Conservation (phyloP, 73 alveolate genomes). For the Halteria grandinella region DNA sequence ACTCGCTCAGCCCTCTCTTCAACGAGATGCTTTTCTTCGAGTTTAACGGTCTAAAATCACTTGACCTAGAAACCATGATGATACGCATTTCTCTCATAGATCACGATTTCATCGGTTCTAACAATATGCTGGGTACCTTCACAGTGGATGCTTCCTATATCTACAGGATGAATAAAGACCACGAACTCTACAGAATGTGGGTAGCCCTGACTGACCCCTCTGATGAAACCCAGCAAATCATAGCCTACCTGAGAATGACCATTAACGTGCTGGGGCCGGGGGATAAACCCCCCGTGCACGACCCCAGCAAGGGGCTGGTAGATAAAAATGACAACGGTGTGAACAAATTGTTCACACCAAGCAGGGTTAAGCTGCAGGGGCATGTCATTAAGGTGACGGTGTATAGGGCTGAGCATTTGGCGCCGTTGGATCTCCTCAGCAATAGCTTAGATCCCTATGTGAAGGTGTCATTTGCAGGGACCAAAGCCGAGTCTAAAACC, state of each 20-base stretch:
- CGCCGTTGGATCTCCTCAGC: constrained; percentile 68
- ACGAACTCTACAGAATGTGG: constrained; percentile 80
- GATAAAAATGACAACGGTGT: constrained; percentile 57
- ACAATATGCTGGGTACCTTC: constrained; percentile 50
- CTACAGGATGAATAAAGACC: constrained; percentile 70
- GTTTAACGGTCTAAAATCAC: constrained; percentile 4
- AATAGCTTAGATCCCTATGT: constrained; percentile 77
- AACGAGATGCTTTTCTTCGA: constrained; percentile 59
- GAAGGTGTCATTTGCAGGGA: constrained; percentile 67
- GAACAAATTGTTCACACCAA: constrained; percentile 55
- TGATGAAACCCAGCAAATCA: constrained; percentile 74
- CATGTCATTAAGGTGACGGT: constrained; percentile 52
- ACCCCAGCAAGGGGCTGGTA: constrained; percentile 60
- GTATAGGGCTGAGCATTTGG: constrained; percentile 74
- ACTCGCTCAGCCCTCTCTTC: constrained; percentile 49
- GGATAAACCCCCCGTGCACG: constrained; percentile 84
- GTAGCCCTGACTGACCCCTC: constrained; percentile 74
- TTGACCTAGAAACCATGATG: constrained; percentile 56
- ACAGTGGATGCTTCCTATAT: constrained; percentile 58
- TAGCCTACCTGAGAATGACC: constrained; percentile 66
- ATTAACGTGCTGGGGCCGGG: constrained; percentile 83
- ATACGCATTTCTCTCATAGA: constrained; percentile 41
- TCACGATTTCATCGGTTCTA: constrained; percentile 54
- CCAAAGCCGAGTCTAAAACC: constrained; percentile 16
- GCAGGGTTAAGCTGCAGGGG: constrained; percentile 45